These are phyloP conservation scores for Rhynchosporium secalis DNA, from an alignment of 2,329 filamentous ascomycete genomes.

Conservation along the genomic window DNA sequence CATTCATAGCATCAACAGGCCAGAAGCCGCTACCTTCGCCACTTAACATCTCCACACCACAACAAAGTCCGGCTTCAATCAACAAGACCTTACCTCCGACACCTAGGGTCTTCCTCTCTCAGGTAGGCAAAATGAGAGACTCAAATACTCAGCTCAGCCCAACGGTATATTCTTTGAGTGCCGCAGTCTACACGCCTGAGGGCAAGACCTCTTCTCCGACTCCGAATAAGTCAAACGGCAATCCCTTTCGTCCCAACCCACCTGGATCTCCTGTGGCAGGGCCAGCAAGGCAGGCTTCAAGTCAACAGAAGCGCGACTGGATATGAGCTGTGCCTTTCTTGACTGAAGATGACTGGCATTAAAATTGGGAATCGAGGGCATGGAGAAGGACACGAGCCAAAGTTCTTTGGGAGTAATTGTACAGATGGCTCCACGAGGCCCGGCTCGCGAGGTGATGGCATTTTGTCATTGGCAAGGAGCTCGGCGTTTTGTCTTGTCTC, in stretches of 20 bases:
- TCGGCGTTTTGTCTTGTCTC: constrained; percentile 16
- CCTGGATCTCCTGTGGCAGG: constrained; percentile 6
- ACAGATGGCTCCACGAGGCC: background rate
- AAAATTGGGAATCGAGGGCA: background rate
- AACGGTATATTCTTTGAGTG: constrained; percentile 52
- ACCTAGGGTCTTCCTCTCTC: constrained; percentile 20
- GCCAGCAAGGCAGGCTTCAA: background rate
- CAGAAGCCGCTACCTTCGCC: constrained; percentile 13
- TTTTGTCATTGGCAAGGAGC: constrained; percentile 12
- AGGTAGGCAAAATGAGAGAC: constrained; percentile 40
- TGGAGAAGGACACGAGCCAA: background rate
- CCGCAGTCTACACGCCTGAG: constrained; percentile 49
- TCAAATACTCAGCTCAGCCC: constrained; percentile 46
- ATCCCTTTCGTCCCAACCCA: background rate
- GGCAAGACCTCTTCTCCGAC: constrained; percentile 18
- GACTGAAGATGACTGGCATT: background rate
- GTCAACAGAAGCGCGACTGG: constrained; percentile 16
- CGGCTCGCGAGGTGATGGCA: background rate
- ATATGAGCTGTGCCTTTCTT: constrained; percentile 15
- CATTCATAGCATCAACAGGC: constrained; percentile 11
- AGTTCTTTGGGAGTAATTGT: constrained; percentile 8
- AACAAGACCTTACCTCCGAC: constrained; percentile 32
- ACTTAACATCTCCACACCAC: constrained; percentile 13
- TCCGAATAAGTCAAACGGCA: constrained; percentile 1
- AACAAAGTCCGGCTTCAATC: constrained; percentile 16